Evolutionary conservation across 2,329 filamentous ascomycete species (phyloP).

Genomic region (Arachnomyces sp.): DNA sequence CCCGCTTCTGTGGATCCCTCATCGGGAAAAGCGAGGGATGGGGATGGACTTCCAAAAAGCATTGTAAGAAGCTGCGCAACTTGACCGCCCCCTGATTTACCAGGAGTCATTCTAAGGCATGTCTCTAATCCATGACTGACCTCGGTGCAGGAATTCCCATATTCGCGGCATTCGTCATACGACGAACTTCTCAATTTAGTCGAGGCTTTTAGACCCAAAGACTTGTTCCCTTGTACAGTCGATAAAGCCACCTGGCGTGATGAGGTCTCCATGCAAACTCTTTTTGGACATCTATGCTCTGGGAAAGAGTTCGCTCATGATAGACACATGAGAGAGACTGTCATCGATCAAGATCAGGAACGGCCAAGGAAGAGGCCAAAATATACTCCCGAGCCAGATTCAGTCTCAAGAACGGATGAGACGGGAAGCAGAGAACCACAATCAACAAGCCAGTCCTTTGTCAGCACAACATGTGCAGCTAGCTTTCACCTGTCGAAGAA

Average conservation of each 20-base stretch:
- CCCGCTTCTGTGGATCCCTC: slow-evolving; percentile 3
- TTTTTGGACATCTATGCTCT: slow-evolving; percentile 67
- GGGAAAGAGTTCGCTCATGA: slow-evolving; percentile 59
- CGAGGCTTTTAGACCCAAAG: slow-evolving; percentile 58
- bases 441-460: not conserved
- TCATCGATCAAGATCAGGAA: slow-evolving; percentile 15
- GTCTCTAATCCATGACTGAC: slow-evolving; percentile 2
- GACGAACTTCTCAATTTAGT: slow-evolving; percentile 68
- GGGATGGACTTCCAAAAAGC: slow-evolving; percentile 17
- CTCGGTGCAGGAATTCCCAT: slow-evolving; percentile 57
- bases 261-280: slow-evolving; percentile 52
- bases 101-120: too few relatives aligned
- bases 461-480: not conserved
- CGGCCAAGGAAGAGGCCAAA: slow-evolving; percentile 16
- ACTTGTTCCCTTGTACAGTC: slow-evolving; percentile 77
- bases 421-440: slow-evolving; percentile 5
- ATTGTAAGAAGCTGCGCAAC: slow-evolving; percentile 23
- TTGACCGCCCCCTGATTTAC: too few relatives aligned
- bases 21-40: not conserved
- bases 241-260: slow-evolving; percentile 57
- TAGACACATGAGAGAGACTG: slow-evolving; percentile 44
- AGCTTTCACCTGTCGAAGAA: not conserved
- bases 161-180: slow-evolving; percentile 84
- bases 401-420: slow-evolving; percentile 10
- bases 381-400: slow-evolving; percentile 16